Percentiles rank a stretch among this genome's conserved stretches.
Evolutionary conservation across 768 basidiomycete species (phyloP).

Genomic region (Hydnomerulius pinastri): DNA sequence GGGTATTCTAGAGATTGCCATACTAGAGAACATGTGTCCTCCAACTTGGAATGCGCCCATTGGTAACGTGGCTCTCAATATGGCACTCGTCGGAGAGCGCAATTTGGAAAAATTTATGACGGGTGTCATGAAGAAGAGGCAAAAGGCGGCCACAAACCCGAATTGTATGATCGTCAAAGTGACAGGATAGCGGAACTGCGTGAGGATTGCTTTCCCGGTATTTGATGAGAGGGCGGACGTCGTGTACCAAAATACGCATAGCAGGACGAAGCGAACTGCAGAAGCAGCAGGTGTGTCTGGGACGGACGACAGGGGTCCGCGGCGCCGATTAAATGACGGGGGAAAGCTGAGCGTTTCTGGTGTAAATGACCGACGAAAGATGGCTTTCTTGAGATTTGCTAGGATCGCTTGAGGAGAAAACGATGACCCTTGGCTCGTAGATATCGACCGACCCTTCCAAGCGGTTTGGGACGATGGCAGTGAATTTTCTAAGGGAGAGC

Average conservation of each 20-base stretch:
- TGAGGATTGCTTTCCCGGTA: constrained; percentile 94
- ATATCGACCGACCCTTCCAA: constrained; percentile 6
- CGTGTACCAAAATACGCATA: constrained; percentile 92
- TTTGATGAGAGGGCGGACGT: constrained; percentile 94
- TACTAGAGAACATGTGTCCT: constrained; percentile 96
- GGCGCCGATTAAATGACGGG: constrained; percentile 28
- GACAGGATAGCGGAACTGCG: constrained; percentile 89
- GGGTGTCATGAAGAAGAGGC: constrained; percentile 82
- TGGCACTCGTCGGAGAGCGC: constrained; percentile 68
- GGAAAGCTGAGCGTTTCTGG: constrained; percentile 17
- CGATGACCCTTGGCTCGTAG: constrained; percentile 2
- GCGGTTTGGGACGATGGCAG: constrained; percentile 8
- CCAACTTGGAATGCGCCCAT: constrained; percentile 99
- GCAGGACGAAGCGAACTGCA: constrained; percentile 62
- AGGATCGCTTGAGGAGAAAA: constrained; percentile 12
- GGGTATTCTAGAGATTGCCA: constrained; percentile 94
- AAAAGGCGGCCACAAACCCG: constrained; percentile 88
- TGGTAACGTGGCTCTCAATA: constrained; percentile 79
- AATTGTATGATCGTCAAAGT: constrained; percentile 98
- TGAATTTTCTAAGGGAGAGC: constrained; percentile 14
- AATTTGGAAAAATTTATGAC: constrained; percentile 64
- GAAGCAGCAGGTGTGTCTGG: constrained; percentile 23
- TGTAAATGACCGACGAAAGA: constrained; percentile 18
- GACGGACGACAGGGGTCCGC: constrained; percentile 15
- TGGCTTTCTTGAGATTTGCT: constrained; percentile 16